These are phyloP conservation scores for Termitomyces sp. DNA, from an alignment of 768 basidiomycete species.

Conservation along the genomic window DNA sequence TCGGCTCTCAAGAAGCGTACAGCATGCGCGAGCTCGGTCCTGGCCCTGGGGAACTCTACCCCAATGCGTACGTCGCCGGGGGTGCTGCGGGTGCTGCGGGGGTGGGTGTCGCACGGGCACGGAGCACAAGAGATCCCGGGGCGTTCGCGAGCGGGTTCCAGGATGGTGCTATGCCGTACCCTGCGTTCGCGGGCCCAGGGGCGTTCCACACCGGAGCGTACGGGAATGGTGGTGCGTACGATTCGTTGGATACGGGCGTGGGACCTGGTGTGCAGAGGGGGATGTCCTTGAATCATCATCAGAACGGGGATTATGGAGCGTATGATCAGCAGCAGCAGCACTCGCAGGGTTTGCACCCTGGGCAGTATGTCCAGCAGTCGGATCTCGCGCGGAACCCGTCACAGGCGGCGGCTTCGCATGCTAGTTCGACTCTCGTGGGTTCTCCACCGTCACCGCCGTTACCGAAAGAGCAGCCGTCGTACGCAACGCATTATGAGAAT, in stretches of 20 bases:
- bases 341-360: not conserved
- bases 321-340: not conserved
- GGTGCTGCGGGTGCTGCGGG: constrained; percentile 36
- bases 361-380: not conserved
- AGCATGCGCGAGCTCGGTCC: constrained; percentile 37
- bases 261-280: constrained; percentile 16
- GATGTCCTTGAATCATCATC: constrained; percentile 17
- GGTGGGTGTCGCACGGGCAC: constrained; percentile 40
- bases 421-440: not conserved
- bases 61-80: constrained; percentile 22
- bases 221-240: constrained; percentile 12
- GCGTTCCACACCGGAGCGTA: constrained; percentile 10
- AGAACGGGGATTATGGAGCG: not conserved
- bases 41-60: constrained; percentile 32
- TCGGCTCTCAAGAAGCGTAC: constrained; percentile 43
- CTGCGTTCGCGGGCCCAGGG: constrained; percentile 35
- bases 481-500: not conserved
- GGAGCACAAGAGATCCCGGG: constrained; percentile 30
- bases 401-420: not conserved
- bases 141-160: constrained; percentile 33
- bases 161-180: constrained; percentile 38
- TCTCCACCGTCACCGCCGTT: not conserved
- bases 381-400: not conserved
- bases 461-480: not conserved
- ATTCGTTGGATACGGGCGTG: not conserved